Evolutionary conservation across 352 stramenopile genomes (phyloP).

Genomic region (Phytophthora ohioensis): DNA sequence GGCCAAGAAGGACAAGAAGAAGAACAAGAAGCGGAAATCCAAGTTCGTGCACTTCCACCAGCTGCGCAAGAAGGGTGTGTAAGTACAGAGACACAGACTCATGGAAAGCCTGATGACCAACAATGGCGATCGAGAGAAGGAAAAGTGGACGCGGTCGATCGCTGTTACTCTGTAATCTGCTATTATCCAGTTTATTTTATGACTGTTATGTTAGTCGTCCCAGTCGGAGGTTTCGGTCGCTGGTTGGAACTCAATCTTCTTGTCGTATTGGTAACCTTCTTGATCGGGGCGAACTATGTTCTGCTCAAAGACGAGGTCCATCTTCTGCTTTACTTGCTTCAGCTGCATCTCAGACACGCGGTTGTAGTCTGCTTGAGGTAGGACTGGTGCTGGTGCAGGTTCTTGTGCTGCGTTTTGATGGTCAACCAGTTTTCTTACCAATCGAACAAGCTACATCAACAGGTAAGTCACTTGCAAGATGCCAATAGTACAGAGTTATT

Average conservation of each 20-base stretch:
- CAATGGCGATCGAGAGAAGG: constrained; percentile 23
- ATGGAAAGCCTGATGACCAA: constrained; percentile 27
- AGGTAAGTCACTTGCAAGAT: background rate
- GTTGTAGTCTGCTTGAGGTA: constrained; percentile 84
- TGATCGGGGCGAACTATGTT: constrained; percentile 69
- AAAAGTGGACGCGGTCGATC: constrained; percentile 27
- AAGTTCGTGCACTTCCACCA: constrained; percentile 91
- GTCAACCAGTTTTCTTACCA: constrained; percentile 54
- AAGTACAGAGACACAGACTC: constrained; percentile 30
- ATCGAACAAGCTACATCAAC: constrained; percentile 49
- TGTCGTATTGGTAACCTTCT: constrained; percentile 73
- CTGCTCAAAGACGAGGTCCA: constrained; percentile 75
- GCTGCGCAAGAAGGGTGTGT: constrained; percentile 89
- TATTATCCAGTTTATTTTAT: constrained; percentile 68
- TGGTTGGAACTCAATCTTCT: constrained; percentile 60
- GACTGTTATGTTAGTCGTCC: constrained; percentile 57
- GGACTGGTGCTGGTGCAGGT: constrained; percentile 3
- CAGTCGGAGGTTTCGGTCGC: constrained; percentile 63
- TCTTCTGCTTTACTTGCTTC: constrained; percentile 72
- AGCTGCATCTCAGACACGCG: constrained; percentile 78
- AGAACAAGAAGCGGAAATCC: constrained; percentile 71
- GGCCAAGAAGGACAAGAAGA: constrained; percentile 68
- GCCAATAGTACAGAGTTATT: background rate
- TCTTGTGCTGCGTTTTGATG: constrained; percentile 10
- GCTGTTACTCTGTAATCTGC: constrained; percentile 53